Conservation (phyloP, 2,329 filamentous ascomycete genomes). For the Xylaria sp. region DNA sequence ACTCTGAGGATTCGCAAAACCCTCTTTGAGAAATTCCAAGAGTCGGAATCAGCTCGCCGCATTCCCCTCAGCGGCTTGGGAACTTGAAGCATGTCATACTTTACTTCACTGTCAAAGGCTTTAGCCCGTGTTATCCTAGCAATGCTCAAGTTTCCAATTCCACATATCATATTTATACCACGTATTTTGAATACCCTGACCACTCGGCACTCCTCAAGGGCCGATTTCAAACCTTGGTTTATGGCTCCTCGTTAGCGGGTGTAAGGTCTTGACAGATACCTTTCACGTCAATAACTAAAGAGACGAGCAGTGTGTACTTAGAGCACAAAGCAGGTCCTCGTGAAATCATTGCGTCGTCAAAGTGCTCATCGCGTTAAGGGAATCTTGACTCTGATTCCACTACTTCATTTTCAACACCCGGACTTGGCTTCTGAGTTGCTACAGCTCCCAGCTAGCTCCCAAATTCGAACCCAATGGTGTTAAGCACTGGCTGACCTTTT, state of each 20-base stretch:
- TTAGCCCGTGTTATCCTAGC: neutral
- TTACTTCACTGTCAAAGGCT: neutral
- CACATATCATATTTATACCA: neutral
- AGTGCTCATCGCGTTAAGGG: neutral
- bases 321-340: neutral
- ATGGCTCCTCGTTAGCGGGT: neutral
- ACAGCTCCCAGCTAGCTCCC: neutral
- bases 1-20: too few relatives aligned
- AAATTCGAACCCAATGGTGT: neutral
- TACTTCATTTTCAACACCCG: neutral
- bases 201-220: neutral
- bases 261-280: neutral
- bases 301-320: neutral
- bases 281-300: neutral
- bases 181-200: neutral
- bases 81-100: neutral
- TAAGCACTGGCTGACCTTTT: neutral
- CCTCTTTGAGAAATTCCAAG: neutral
- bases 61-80: neutral
- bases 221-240: neutral
- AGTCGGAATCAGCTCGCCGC: neutral
- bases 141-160: neutral
- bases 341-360: neutral
- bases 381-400: neutral
- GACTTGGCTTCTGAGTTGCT: neutral